Base-by-base conservation (phyloP, 208 protist genomes). In the Crithidia expoeki region DNA sequence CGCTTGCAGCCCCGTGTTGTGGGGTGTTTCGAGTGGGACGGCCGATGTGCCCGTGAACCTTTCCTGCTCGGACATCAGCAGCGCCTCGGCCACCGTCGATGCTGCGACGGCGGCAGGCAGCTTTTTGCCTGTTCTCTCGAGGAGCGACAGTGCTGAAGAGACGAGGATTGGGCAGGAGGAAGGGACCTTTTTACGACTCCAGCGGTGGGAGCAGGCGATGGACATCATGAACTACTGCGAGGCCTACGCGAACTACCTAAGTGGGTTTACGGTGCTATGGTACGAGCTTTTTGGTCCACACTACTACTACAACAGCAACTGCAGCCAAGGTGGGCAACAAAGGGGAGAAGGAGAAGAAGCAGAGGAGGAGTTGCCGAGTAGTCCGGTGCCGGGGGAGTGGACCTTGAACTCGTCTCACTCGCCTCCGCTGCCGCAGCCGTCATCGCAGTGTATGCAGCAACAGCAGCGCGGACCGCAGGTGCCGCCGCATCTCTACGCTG, bases 401-500 rank as follows among this genome's bases (percentile, higher is more conserved):
- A 25, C 50, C 30, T 59, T 40, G 17, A 17, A 3, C 52, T 68
- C 51, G 25, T 68, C 61, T 12, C 44, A 42, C 12, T 34, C 50
- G 9, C 52, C 38, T 2, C 38, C 72, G 7, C 32, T n/a, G 0
- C 28, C 27, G 23, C 32, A 40, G 38, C 19, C 46, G 36, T 5
- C 36, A 5, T 40, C 36, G 36, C 36, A 5, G 36, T 12, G 36
- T 5, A 14, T 12, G 9, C 12, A 5, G 32, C 12, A 28, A 11
- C 34, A 4, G 61, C 51, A n/a, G 17, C 55, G 34, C 6, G 55
- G 40, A 50, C 52, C 52, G 46, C 71, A 60, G 78, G 68, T 61
- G 46, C 79, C 90, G 16, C 79, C 83, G 38, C 86, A 93, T 71
- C 74, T 93, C 34, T 91, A 88, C 75, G 85, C 83, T 60, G 83